Percentiles rank a stretch among this genome's conserved stretches.
phyloP scores from a whole-genome alignment of 768 basidiomycete genomes.

The Trametes cubensis region DNA sequence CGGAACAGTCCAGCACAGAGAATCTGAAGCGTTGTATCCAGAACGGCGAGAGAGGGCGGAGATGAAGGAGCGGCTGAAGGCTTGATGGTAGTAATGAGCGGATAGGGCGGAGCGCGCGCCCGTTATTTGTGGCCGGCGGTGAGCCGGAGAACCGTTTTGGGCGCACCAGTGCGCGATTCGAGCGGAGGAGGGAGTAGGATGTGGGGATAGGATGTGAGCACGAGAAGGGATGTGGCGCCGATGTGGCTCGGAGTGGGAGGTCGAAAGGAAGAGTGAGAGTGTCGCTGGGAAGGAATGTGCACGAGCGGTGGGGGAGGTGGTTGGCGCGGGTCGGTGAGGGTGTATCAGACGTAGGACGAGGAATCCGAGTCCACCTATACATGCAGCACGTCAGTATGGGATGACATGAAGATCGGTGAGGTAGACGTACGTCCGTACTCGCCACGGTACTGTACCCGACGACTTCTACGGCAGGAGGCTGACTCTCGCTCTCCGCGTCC shows the following conservation, averaged over 20 bases:
- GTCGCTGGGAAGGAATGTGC: background rate
- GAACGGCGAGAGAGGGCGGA: too few relatives aligned
- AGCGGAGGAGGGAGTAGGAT: background rate
- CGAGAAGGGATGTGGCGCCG: background rate
- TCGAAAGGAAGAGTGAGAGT: background rate
- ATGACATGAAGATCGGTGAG: background rate
- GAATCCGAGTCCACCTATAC: background rate
- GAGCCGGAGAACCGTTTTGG: background rate
- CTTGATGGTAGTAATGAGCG: background rate
- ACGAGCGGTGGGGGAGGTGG: background rate
- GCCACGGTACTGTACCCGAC: conserved; percentile 6
- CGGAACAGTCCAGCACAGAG: too few relatives aligned
- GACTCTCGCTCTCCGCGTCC: background rate
- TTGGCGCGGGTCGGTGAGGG: background rate
- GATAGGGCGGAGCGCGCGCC: background rate
- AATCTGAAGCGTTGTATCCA: too few relatives aligned
- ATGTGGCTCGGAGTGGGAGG: background rate
- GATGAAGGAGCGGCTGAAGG: too few relatives aligned
- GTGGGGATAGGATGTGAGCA: background rate
- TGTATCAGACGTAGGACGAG: background rate
- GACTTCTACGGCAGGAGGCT: conserved; percentile 3
- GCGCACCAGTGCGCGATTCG: conserved; percentile 8
- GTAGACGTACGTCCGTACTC: conserved; percentile 1
- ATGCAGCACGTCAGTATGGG: background rate
- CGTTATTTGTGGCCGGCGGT: background rate